Conservation (phyloP, 1,284 basidiomycete genomes). For the Cryptococcus amylolentus region DNA sequence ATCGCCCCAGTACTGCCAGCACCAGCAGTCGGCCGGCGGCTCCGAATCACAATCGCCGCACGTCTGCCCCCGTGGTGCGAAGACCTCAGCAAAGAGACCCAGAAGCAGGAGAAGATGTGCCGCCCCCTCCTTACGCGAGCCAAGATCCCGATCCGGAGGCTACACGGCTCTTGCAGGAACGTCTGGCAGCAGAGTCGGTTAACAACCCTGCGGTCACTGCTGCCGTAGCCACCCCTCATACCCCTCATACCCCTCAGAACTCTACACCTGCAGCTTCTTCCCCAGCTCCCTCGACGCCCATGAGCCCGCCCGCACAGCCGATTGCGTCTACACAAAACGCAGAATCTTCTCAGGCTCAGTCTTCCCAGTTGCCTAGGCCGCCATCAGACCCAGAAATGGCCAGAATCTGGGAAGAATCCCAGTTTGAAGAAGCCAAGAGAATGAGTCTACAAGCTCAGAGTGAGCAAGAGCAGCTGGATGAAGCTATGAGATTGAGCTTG, state of each 20-base stretch:
- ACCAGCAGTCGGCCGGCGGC: neutral
- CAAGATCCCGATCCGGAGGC: conserved; percentile 45
- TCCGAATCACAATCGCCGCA: neutral
- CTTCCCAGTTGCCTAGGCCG: neutral
- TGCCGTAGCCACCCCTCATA: neutral
- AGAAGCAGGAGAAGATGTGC: conserved; percentile 27
- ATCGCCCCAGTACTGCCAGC: neutral
- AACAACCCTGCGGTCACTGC: conserved; percentile 1
- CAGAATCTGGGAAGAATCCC: conserved; percentile 38
- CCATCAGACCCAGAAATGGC: conserved; percentile 31
- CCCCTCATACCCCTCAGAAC: neutral
- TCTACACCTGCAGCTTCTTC: neutral
- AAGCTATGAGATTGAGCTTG: conserved; percentile 37
- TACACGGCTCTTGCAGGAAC: conserved; percentile 35
- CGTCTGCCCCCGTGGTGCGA: neutral
- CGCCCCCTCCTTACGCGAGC: conserved; percentile 42
- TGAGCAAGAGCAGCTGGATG: conserved; percentile 40
- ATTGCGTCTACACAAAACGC: neutral
- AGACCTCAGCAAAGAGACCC: neutral
- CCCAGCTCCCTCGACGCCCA: neutral
- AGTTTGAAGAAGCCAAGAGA: conserved; percentile 43
- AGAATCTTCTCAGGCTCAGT: neutral
- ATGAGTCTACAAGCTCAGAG: conserved; percentile 27
- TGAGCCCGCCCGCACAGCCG: too few relatives aligned
- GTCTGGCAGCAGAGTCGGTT: conserved; percentile 32